phyloP scores from a whole-genome alignment of 2,329 filamentous ascomycete species.

The Bertia moriformis region DNA sequence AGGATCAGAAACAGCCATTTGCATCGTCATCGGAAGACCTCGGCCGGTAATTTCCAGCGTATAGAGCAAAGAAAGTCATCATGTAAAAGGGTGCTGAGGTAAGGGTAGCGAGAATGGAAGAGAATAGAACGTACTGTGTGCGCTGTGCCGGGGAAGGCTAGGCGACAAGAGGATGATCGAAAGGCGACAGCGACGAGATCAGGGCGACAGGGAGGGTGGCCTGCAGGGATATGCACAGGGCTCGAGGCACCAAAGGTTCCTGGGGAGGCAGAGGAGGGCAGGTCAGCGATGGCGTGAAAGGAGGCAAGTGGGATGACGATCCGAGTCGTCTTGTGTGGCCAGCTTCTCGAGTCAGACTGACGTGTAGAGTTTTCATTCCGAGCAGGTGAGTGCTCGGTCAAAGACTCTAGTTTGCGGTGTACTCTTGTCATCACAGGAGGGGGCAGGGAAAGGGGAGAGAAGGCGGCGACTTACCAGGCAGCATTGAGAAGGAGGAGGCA shows the following conservation, averaged over 20 bases:
- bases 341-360: slow-evolving; percentile 96
- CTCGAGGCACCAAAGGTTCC: slow-evolving; percentile 15
- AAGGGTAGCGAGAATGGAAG: too few relatives aligned
- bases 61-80: slow-evolving; percentile 56
- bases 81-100: slow-evolving; percentile 30
- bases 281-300: not conserved
- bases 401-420: slow-evolving; percentile 86
- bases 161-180: too few relatives aligned
- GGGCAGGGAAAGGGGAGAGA: slow-evolving; percentile 7
- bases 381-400: too few relatives aligned
- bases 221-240: too few relatives aligned
- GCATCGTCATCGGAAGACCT: slow-evolving; percentile 64
- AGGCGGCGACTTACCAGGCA: too few relatives aligned
- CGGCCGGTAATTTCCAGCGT: slow-evolving; percentile 96
- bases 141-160: too few relatives aligned
- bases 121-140: too few relatives aligned
- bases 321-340: too few relatives aligned
- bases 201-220: too few relatives aligned
- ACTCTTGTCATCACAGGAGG: slow-evolving; percentile 62
- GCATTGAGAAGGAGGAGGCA: too few relatives aligned
- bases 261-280: not conserved
- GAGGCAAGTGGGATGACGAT: not conserved
- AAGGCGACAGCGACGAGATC: too few relatives aligned
- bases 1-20: slow-evolving; percentile 72
- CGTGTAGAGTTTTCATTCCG: slow-evolving; percentile 75